Evolutionary conservation across 805 yeast genomes (phyloP), one percentile per base, ranked within the genome.

Genomic region (Ogataea methylovora): DNA sequence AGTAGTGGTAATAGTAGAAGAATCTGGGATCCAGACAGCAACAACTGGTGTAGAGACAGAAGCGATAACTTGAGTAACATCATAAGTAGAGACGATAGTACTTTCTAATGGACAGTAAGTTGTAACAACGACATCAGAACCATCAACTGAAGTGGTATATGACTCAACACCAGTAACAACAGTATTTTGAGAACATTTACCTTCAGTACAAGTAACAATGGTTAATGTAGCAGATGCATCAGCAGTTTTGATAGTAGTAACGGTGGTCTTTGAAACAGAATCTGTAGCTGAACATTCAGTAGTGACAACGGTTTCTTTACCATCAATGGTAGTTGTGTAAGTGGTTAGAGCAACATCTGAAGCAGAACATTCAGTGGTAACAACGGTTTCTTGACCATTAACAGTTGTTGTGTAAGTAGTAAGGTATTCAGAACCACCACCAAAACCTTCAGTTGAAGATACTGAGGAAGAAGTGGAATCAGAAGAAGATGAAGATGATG

Each of bases 71-170:
- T 22, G 9, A 4, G 34, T 32, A 29, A 45, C 63, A 43, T 64
- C 58, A 52, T 52, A 58, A 18, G 71, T 63, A 38, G 71, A 61
- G 52, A 54, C 51, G 25, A 58, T 53, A 17, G 67, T 61, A 5
- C 23, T 9, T 12, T 15, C 32, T 7, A 34, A 24, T 41, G 66
- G 63, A 41, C 63, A 60, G 50, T 51, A 60, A 24, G 70, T 61
- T 35, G 69, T 60, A 51, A 52, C 52, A 27, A 58, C 52, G 22
- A 67, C 60, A 32, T 41, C 53, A 14, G 48, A 48, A 20, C 62
- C 69, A 35, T 54, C 43, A 20, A 54, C 52, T 26, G 61, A 54
- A 25, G 57, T 42, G 28, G 68, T 61, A 33, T 38, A 37, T 5
- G 46, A 30, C n/a, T 48, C 21, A 21, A 27, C 18, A 43, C 46